Conservation (phyloP, 495 filamentous ascomycete species). For the Lentithecium fluviatile region DNA sequence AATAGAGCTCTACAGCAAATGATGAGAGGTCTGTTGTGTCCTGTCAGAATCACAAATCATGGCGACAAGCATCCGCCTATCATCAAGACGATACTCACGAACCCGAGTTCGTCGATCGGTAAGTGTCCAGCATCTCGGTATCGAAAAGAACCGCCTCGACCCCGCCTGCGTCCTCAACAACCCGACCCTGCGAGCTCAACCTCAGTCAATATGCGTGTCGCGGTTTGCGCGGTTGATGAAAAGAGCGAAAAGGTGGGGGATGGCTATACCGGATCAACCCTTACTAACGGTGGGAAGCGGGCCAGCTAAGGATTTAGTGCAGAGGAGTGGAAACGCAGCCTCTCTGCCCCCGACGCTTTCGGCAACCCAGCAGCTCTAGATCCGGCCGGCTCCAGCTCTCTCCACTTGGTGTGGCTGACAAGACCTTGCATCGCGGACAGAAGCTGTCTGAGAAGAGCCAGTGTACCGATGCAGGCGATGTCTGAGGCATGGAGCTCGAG, state of each 20-base stretch:
- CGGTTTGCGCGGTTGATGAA: conserved; percentile 29
- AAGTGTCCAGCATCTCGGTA: neutral
- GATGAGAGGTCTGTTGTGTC: too few relatives aligned
- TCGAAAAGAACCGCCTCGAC: neutral
- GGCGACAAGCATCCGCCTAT: neutral
- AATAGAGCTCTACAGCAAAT: too few relatives aligned
- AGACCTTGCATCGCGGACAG: too few relatives aligned
- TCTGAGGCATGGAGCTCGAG: too few relatives aligned
- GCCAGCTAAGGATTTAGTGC: conserved; percentile 3
- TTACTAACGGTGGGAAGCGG: neutral
- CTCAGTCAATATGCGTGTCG: conserved; percentile 1
- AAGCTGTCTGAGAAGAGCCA: too few relatives aligned
- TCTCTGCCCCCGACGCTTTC: too few relatives aligned
- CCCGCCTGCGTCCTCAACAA: neutral
- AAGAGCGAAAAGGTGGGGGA: neutral
- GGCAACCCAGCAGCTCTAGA: neutral
- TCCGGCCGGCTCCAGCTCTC: too few relatives aligned
- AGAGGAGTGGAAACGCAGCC: conserved; percentile 16
- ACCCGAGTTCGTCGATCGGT: conserved; percentile 11
- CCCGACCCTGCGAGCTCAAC: neutral
- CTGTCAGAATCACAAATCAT: neutral
- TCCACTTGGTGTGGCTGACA: too few relatives aligned
- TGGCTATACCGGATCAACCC: too few relatives aligned
- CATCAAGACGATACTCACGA: neutral
- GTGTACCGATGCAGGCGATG: too few relatives aligned